Conservation (phyloP, 2,329 filamentous ascomycete genomes). For the Passalora sequoiae region DNA sequence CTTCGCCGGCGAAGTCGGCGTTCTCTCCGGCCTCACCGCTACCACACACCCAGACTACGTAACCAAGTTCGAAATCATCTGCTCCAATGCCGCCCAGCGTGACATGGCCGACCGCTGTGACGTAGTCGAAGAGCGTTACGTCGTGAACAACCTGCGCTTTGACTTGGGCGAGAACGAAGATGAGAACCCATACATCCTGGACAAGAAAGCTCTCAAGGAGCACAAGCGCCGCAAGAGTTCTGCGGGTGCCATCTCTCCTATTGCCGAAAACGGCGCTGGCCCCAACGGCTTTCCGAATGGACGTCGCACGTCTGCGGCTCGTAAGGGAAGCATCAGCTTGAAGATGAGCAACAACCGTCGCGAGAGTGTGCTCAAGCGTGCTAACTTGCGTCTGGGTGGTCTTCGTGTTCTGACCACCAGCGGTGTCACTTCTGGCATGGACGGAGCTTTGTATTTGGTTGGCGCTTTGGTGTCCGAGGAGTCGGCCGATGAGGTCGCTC, state of each 20-base stretch:
- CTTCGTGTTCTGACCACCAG: constrained; percentile 73
- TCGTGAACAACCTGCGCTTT: constrained; percentile 87
- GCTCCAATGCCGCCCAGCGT: constrained; percentile 65
- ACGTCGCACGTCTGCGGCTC: constrained; percentile 41
- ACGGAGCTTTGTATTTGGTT: constrained; percentile 79
- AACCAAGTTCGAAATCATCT: constrained; percentile 75
- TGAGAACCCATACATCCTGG: constrained; percentile 76
- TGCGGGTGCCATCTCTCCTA: constrained; percentile 37
- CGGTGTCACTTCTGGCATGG: constrained; percentile 72
- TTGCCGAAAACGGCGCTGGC: constrained; percentile 31
- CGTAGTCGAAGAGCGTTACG: constrained; percentile 77
- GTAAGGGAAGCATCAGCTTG: constrained; percentile 80
- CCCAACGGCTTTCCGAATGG: constrained; percentile 30
- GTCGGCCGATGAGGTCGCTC: constrained; percentile 68
- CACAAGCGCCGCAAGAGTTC: constrained; percentile 38
- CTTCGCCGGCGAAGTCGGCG: constrained; percentile 69
- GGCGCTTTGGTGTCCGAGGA: constrained; percentile 75
- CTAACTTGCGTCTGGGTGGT: constrained; percentile 65
- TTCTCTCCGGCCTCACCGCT: constrained; percentile 71
- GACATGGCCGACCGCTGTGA: constrained; percentile 73
- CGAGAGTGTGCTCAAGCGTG: constrained; percentile 74
- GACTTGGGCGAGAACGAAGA: constrained; percentile 72
- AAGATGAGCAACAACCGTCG: constrained; percentile 68
- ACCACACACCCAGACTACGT: constrained; percentile 79
- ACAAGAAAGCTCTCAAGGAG: constrained; percentile 56